Evolutionary conservation across 768 basidiomycete species (phyloP).

Genomic region (Calocybe cyanea): DNA sequence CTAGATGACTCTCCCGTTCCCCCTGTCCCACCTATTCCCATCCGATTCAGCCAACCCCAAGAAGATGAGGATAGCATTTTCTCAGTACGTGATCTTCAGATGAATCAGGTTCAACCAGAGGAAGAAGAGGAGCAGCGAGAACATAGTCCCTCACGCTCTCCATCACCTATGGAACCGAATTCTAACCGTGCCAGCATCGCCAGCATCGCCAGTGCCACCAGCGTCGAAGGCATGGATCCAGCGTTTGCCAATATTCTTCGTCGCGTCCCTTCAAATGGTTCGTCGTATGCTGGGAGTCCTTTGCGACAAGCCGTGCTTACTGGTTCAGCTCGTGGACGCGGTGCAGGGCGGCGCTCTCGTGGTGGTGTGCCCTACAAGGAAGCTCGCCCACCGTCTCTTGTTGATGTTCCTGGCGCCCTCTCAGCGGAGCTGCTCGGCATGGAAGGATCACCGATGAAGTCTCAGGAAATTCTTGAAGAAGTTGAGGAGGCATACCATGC

Average conservation of each 20-base stretch:
- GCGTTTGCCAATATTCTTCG: constrained; percentile 76
- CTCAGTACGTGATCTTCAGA: constrained; percentile 22
- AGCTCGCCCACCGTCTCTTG: constrained; percentile 64
- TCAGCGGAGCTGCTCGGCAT: constrained; percentile 56
- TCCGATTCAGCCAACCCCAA: constrained; percentile 28
- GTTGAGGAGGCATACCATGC: constrained; percentile 33
- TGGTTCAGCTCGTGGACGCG: constrained; percentile 46
- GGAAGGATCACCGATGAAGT: constrained; percentile 40
- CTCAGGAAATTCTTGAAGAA: constrained; percentile 32
- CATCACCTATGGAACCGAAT: constrained; percentile 32
- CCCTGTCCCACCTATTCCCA: constrained; percentile 39
- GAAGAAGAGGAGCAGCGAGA: constrained; percentile 18
- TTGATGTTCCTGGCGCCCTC: constrained; percentile 70
- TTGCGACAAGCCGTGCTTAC: constrained; percentile 56
- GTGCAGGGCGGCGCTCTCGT: constrained; percentile 48
- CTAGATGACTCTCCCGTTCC: constrained; percentile 31
- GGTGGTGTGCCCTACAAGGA: constrained; percentile 72
- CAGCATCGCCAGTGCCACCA: constrained; percentile 49
- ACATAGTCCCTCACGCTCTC: constrained; percentile 26
- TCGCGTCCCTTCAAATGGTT: constrained; percentile 46
- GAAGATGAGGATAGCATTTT: constrained; percentile 38
- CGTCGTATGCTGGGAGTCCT: constrained; percentile 50
- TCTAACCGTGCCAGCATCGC: constrained; percentile 69
- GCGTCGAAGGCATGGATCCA: constrained; percentile 87
- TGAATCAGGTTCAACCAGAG: constrained; percentile 23